Evolutionary conservation across 768 basidiomycete genomes (phyloP), one percentile per base, ranked within the genome.

Genomic region (Pleurotus eryngii): DNA sequence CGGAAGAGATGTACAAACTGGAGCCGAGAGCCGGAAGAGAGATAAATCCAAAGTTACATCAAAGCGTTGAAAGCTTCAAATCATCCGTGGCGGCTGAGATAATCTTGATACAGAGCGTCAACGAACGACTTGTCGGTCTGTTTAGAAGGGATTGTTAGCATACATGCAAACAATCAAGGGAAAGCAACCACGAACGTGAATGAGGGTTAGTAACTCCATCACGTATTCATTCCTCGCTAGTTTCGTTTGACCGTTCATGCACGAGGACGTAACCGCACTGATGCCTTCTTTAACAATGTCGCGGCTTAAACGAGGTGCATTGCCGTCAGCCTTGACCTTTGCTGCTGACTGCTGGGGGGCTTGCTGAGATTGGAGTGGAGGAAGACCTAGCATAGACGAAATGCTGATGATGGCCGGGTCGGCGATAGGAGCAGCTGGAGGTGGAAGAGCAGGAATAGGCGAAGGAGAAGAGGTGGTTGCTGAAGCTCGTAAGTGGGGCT

Each of bases 61-160:
- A 45, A 42, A 17, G 17, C 14, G 40, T 42, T 5, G 40, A 17
- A 42, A 45, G 7, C 14, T 17, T 45, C n/a, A 15, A 45, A n/a
- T 45, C 42, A 22, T 11, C 42, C 24, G 24, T 12, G 35, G 18
- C 39, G 51, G 24, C 38, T 14, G 17, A 56, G 5, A 27, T 86
- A 88, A 45, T 82, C 79, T 57, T 72, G 75, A 73, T 77, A 86
- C 46, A 87, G 75, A 39, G 72, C 69, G 61, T 90, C 85, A 58
- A 85, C 85, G 63, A 89, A 90, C 14, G 74, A 69, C 61, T 81
- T 76, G 72, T 89, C 83, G 55, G 80, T 87, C 87, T 89, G 62
- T 30, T 12, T 39, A 14, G 35, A 17, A 54, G 58, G 56, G 48
- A 50, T 64, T 45, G 59, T 26, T 22, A 37, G 22, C 45, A 30